Percentiles rank a stretch among this genome's conserved stretches.
These are phyloP conservation scores for Phanerochaete carnosa DNA, from an alignment of 768 basidiomycete species.

Conservation along the genomic window DNA sequence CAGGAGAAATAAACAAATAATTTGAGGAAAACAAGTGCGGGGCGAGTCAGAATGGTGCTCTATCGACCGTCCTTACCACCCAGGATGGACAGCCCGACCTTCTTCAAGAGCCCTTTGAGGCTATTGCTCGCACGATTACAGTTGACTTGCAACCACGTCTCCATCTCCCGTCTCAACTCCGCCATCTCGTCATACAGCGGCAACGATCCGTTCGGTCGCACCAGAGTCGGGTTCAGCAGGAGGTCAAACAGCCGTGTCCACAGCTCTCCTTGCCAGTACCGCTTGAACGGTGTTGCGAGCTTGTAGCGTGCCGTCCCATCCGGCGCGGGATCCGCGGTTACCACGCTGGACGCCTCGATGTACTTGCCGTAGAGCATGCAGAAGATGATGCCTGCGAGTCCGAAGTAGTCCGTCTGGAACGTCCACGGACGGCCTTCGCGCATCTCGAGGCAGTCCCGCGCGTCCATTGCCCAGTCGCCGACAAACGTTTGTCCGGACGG, in stretches of 20 bases:
- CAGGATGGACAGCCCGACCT: constrained; percentile 59
- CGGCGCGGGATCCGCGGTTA: constrained; percentile 30
- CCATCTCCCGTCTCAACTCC: constrained; percentile 74
- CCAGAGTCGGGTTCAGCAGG: constrained; percentile 76
- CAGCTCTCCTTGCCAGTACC: constrained; percentile 92
- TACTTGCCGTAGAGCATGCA: constrained; percentile 98
- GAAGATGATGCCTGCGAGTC: constrained; percentile 91
- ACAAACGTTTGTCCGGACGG: constrained; percentile 76
- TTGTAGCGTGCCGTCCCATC: constrained; percentile 44
- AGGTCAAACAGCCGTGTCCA: constrained; percentile 85
- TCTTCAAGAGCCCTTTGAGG: constrained; percentile 79
- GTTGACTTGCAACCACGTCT: constrained; percentile 80
- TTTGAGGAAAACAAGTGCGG: too few species aligned
- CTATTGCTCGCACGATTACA: constrained; percentile 83
- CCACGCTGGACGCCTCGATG: constrained; percentile 70
- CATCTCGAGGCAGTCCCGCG: constrained; percentile 90
- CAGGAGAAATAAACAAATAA: too few species aligned
- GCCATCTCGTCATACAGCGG: constrained; percentile 73
- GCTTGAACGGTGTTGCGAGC: constrained; percentile 76
- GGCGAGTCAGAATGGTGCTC: background rate
- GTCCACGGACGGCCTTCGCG: constrained; percentile 85
- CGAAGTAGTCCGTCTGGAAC: constrained; percentile 94
- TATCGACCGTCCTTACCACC: constrained; percentile 23
- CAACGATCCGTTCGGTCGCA: constrained; percentile 52
- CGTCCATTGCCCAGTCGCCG: constrained; percentile 87